These are phyloP conservation scores for Adansonia madagascariensis DNA, from an alignment of 441 rosid genomes.

Conservation along the genomic window DNA sequence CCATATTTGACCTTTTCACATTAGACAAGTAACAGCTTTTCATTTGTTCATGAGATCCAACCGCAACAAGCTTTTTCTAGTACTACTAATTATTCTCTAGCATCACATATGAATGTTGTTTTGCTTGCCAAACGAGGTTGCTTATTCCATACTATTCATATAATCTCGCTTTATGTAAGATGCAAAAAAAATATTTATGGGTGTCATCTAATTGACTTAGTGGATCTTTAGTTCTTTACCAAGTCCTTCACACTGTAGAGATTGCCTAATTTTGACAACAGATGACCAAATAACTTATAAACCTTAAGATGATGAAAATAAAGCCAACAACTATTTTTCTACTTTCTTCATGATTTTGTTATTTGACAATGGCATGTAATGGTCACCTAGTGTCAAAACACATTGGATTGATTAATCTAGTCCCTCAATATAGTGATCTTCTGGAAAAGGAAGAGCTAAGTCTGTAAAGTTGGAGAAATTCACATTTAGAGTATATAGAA, in stretches of 20 bases:
- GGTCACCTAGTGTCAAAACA: slow-evolving; percentile 94
- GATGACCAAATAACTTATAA: slow-evolving; percentile 89
- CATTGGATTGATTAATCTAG: slow-evolving; percentile 96
- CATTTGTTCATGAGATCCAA: too few species aligned
- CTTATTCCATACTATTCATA: too few species aligned
- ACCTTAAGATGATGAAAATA: slow-evolving; percentile 90
- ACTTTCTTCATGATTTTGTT: slow-evolving; percentile 87
- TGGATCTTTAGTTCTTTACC: slow-evolving; percentile 70
- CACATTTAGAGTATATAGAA: slow-evolving; percentile 95
- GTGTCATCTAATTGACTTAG: slow-evolving; percentile 96
- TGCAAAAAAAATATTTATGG: slow-evolving; percentile 87
- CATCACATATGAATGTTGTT: too few species aligned
- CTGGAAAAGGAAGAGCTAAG: slow-evolving; percentile 87
- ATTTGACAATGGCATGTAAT: slow-evolving; percentile 86
- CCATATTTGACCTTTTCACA: too few species aligned
- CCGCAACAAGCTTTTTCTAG: too few species aligned
- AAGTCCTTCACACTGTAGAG: slow-evolving; percentile 89
- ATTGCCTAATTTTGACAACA: slow-evolving; percentile 89
- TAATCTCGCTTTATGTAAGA: slow-evolving; percentile 71
- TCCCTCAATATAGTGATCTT: slow-evolving; percentile 93
- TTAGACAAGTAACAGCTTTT: too few species aligned
- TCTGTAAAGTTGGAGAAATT: slow-evolving; percentile 98
- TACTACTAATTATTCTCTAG: too few species aligned
- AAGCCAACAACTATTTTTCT: slow-evolving; percentile 63
- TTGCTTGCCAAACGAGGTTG: too few species aligned